A percentile compares a stretch with the other conserved stretches of the same genome.
Evolutionary conservation across 768 basidiomycete genomes (phyloP).

Genomic region (Amanita rimosa): DNA sequence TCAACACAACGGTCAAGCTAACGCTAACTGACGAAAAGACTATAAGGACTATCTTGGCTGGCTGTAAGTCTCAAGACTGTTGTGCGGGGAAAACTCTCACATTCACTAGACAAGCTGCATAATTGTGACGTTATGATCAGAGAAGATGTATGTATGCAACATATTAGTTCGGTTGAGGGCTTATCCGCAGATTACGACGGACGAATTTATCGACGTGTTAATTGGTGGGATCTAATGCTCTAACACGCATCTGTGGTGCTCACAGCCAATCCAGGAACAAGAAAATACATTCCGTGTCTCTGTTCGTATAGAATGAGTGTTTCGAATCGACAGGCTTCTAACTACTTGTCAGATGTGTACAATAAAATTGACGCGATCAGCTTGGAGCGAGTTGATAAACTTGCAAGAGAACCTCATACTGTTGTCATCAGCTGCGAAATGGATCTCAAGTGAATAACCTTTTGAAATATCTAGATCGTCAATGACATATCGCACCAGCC

Average conservation of each 20-base stretch:
- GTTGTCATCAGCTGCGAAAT: slow-evolving; percentile 97
- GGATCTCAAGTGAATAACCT: slow-evolving; percentile 62
- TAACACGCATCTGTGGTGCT: neutral
- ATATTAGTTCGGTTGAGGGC: slow-evolving; percentile 3
- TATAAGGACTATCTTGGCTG: slow-evolving; percentile 83
- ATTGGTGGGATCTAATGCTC: slow-evolving; percentile 45
- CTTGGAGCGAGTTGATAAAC: slow-evolving; percentile 71
- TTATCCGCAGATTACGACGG: slow-evolving; percentile 67
- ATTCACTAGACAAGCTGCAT: slow-evolving; percentile 63
- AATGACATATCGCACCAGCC: slow-evolving; percentile 23
- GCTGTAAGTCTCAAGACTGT: slow-evolving; percentile 47
- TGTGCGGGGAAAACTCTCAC: neutral
- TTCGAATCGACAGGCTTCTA: neutral
- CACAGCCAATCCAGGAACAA: slow-evolving; percentile 44
- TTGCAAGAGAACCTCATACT: slow-evolving; percentile 71
- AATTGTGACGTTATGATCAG: slow-evolving; percentile 98
- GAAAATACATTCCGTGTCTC: slow-evolving; percentile 92
- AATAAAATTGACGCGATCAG: slow-evolving; percentile 94
- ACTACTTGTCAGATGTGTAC: slow-evolving; percentile 57
- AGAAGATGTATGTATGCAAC: slow-evolving; percentile 63
- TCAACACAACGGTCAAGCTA: slow-evolving; percentile 88
- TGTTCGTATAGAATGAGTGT: slow-evolving; percentile 39
- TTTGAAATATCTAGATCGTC: slow-evolving; percentile 5
- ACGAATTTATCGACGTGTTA: slow-evolving; percentile 97
- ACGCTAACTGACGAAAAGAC: slow-evolving; percentile 94